Base-by-base conservation (phyloP, 257 asterid genomes). In the Gentiana macrophylla region DNA sequence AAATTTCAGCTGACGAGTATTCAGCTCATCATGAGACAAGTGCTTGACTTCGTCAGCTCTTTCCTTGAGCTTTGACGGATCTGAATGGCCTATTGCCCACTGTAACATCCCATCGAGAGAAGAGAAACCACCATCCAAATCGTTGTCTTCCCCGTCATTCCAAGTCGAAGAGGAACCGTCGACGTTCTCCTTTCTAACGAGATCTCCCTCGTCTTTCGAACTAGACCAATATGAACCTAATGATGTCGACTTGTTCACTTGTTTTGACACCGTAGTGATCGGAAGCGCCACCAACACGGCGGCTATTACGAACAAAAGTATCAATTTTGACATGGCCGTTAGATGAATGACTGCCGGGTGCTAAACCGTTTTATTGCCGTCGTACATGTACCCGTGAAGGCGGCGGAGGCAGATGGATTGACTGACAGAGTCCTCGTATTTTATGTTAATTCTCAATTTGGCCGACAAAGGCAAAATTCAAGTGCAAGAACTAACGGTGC, bases 1-100 rank as follows among this genome's bases (percentile, higher is more conserved):
- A 36, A 88, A 55, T 67, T 85, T 95, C 71, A 60, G 61, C 54
- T 81, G 95, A 15, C 89, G 94, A 57, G 66, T 68, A 64, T 75
- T 75, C 52, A 88, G 66, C 70, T 88, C 95, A 44, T 85, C 91
- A n/a, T 77, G 62, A 62, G 95, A 82, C 47, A 70, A 65, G 50
- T 63, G 81, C 65, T 85, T 81, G 68, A 57, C 64, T 12, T 63
- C 83, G 60, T 67, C 50, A 34, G 88, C 73, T 35, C 73, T 68
- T 77, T 85, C 89, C 70, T 83, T 83, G 71, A 88, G 74, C 78
- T 75, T 83, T 50, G 68, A 72, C 24, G 95, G 94, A 75, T 88
- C 97, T 11, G 95, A 88, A 57, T 85, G 89, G 43, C 97, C 97
- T 69, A 88, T 79, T 64, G 95, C 91, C 96, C 95, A 88, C 72